Base-by-base conservation (phyloP, 2,329 filamentous ascomycete species). In the Colletotrichum abscissum region DNA sequence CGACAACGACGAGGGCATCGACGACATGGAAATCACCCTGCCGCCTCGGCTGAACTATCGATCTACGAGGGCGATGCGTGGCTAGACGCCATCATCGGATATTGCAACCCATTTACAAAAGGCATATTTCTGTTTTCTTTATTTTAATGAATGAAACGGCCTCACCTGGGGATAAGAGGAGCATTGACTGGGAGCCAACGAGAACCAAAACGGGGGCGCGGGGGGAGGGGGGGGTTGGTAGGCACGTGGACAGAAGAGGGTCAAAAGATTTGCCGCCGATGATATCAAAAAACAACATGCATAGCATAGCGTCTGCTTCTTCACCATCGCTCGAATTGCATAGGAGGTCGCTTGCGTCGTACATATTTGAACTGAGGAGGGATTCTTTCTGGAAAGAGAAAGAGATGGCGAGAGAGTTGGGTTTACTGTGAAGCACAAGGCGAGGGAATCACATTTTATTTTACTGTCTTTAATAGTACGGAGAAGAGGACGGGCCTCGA, bases 41-140 rank as follows among this genome's bases (percentile, higher is more conserved):
- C 69, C 80, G 4, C 84, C 85, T 1, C 83, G 81, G 73, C 73
- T 87, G 68, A 79, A 84, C 54, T 87, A 83, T 75, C 83, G 82
- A 72, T 86, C 85, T 42, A 86, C 85, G 19, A 79, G 84, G 74
- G 76, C 77, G 30, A 83, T 84, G 82, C 80, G 82, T 19, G 62
- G 73, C 35, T 67, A 59, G 38, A 35, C 24, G 12, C 30, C 26
- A 28, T 56, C 22, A 22, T 59, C 26, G 28, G 46, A 62, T 52
- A 22, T 7, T 8, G 33, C 14, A n/a, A 46, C n/a, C 52, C 35
- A 49, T 49, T 26, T 22, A 55, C 30, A 42, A 52, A 62, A 62
- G 60, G 19, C 42, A 64, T 35, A 42, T 63, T 54, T 35, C 24
- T 7, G 26, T 22, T 24, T 16, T 33, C 33, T 33, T 22, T 55